These are phyloP conservation scores for Kuraishia capsulata DNA, from an alignment of 805 yeast genomes.

Conservation along the genomic window DNA sequence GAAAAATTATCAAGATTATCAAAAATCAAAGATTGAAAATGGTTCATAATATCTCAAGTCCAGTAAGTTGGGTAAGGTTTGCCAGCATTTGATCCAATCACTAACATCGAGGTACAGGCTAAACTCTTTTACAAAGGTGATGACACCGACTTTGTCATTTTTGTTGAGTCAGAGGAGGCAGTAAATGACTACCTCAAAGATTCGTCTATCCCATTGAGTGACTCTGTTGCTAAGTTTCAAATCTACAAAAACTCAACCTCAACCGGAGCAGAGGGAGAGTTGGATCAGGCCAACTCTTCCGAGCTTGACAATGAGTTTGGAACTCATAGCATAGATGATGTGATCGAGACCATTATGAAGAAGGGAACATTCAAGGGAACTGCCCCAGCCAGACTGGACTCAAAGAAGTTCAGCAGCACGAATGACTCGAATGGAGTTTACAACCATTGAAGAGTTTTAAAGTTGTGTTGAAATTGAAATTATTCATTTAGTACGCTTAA, in stretches of 20 bases:
- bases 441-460: background rate
- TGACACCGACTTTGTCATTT: constrained; percentile 1
- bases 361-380: constrained; percentile 47
- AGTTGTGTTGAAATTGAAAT: too few relatives aligned
- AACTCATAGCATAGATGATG: constrained; percentile 39
- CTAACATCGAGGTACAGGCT: too few relatives aligned
- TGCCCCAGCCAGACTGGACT: constrained; percentile 8
- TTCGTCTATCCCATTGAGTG: constrained; percentile 2
- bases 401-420: constrained; percentile 24
- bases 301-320: constrained; percentile 68
- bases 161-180: constrained; percentile 3
- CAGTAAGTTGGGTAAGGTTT: too few relatives aligned
- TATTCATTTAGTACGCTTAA: constrained; percentile 2
- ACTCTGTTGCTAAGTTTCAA: constrained; percentile 2
- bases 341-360: constrained; percentile 47
- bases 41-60: too few relatives aligned
- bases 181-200: constrained; percentile 1
- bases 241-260: constrained; percentile 36
- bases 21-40: too few relatives aligned
- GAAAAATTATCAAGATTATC: too few relatives aligned
- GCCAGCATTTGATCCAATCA: too few relatives aligned
- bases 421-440: constrained; percentile 34
- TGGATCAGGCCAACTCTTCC: constrained; percentile 62
- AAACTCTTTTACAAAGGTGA: background rate
- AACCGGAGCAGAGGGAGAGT: constrained; percentile 59